phyloP scores from a whole-genome alignment of 176 grass and related monocot species.

The Bolboschoenus planiculmis region DNA sequence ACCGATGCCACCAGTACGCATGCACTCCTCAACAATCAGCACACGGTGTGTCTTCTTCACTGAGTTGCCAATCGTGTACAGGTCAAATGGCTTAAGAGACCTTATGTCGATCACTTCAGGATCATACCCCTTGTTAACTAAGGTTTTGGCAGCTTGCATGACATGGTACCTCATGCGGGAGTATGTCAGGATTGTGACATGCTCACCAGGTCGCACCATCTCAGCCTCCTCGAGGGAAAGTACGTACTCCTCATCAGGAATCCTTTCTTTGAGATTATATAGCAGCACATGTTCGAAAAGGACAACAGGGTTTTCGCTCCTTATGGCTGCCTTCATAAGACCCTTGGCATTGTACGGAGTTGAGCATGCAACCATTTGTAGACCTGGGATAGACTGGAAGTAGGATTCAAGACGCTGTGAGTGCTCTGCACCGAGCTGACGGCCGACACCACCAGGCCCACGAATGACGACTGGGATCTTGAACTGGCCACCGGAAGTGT shows the following conservation, averaged over 20 bases:
- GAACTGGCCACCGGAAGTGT: slow-evolving; percentile 88
- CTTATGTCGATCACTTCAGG: slow-evolving; percentile 92
- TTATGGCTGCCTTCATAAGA: slow-evolving; percentile 92
- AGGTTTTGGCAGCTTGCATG: slow-evolving; percentile 79
- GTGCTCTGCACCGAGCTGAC: slow-evolving; percentile 86
- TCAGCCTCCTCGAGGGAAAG: slow-evolving; percentile 80
- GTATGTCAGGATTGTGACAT: slow-evolving; percentile 84
- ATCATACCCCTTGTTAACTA: slow-evolving; percentile 88
- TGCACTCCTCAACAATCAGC: slow-evolving; percentile 93
- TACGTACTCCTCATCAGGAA: slow-evolving; percentile 80
- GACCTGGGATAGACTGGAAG: slow-evolving; percentile 88
- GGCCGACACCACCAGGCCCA: slow-evolving; percentile 77
- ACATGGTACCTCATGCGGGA: slow-evolving; percentile 93
- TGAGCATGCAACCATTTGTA: slow-evolving; percentile 95
- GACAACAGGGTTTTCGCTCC: slow-evolving; percentile 88
- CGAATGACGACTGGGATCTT: slow-evolving; percentile 85
- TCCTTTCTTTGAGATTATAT: slow-evolving; percentile 88
- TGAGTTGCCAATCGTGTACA: slow-evolving; percentile 75
- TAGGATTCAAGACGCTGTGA: slow-evolving; percentile 85
- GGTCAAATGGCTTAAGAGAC: slow-evolving; percentile 80
- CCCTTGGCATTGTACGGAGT: slow-evolving; percentile 91
- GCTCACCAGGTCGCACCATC: slow-evolving; percentile 76
- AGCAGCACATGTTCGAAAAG: slow-evolving; percentile 84
- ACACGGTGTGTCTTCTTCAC: slow-evolving; percentile 85
- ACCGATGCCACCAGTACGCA: slow-evolving; percentile 74